Base-by-base conservation (phyloP, 495 filamentous ascomycete species). In the Copromyces sp. region DNA sequence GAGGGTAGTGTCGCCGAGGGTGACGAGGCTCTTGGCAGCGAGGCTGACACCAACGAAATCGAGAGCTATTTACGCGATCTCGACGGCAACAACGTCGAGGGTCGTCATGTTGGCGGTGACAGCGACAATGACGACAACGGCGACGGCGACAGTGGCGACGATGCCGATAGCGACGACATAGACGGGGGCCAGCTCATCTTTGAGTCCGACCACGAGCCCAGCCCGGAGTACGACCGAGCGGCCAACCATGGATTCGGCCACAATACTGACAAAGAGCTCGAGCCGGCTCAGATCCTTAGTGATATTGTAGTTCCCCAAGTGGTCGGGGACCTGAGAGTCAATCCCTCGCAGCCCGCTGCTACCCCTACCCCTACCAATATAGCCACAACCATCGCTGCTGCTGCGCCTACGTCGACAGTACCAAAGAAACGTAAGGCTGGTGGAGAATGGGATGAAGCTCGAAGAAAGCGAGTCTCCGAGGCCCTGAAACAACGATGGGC, bases 401-500 rank as follows among this genome's bases (percentile, higher is more conserved):
- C 20, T 32, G 53, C 24, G 53, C 53, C 53, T 61, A 4, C 53
- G 20, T 61, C 53, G 24, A 61, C 24, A 16, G 53, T 61, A 11
- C 53, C 53, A 29, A 14, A 11, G 12, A 61, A 61, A 32, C 53
- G 53, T 20, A 61, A 35, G 53, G 12, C 11, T 6, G 53, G 53
- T 16, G 53, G 29, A 16, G 53, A 35, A 32, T 61, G 53, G 53
- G 53, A 17, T 5, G 53, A 17, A 32, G 24, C 53, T 61, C 53
- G 53, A 32, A 29, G 53, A 61, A 32, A 61, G 24, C 53, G 24
- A 61, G 6, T 32, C 14, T 61, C 53, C 1, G 53, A 68, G 35
- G 12, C 4, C 32, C 6, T 24, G 14, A 69, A 68, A 77, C 73
- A 71, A 39, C 74, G 78, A 71, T 79, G 78, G 78, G 74, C 73